phyloP scores from a whole-genome alignment of 148 eudicot genomes.

The Pharnaceum exiguum region DNA sequence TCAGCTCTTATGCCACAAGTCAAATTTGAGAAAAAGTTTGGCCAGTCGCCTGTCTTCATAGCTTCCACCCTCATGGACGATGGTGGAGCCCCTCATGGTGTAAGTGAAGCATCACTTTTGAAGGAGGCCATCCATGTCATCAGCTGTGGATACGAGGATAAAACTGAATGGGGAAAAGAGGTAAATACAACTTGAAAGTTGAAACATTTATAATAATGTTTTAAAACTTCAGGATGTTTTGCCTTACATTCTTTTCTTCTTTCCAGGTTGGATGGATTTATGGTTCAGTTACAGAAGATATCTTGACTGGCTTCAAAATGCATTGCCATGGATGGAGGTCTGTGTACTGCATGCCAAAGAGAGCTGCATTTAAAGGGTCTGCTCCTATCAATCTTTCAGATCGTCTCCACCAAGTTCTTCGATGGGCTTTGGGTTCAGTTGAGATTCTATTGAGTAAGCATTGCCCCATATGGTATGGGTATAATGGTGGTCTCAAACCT shows the following conservation, averaged over 20 bases:
- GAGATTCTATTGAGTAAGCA: constrained; percentile 85
- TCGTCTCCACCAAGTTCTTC: constrained; percentile 94
- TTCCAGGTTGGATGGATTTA: constrained; percentile 95
- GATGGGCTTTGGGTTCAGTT: constrained; percentile 95
- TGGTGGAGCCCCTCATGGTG: constrained; percentile 65
- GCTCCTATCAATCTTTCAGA: constrained; percentile 96
- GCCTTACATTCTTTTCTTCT: not conserved
- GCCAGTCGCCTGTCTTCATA: constrained; percentile 90
- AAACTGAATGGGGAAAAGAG: constrained; percentile 99
- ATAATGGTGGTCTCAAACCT: constrained; percentile 80
- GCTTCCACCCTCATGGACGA: constrained; percentile 84
- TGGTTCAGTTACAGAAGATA: constrained; percentile 97
- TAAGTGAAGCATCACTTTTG: constrained; percentile 69
- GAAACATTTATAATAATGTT: not conserved
- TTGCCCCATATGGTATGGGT: constrained; percentile 96
- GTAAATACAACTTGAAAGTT: constrained; percentile 25
- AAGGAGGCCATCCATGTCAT: constrained; percentile 98
- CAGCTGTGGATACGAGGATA: constrained; percentile 93
- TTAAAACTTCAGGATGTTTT: not conserved
- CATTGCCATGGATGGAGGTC: constrained; percentile 98
- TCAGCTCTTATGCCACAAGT: constrained; percentile 77
- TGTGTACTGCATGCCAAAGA: constrained; percentile 85
- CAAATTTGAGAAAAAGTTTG: constrained; percentile 85
- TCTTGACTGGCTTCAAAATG: constrained; percentile 96
- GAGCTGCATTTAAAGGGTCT: constrained; percentile 92